These are phyloP conservation scores for Petasospora rhodanensis DNA, from an alignment of 1,139 yeast species.

Conservation along the genomic window DNA sequence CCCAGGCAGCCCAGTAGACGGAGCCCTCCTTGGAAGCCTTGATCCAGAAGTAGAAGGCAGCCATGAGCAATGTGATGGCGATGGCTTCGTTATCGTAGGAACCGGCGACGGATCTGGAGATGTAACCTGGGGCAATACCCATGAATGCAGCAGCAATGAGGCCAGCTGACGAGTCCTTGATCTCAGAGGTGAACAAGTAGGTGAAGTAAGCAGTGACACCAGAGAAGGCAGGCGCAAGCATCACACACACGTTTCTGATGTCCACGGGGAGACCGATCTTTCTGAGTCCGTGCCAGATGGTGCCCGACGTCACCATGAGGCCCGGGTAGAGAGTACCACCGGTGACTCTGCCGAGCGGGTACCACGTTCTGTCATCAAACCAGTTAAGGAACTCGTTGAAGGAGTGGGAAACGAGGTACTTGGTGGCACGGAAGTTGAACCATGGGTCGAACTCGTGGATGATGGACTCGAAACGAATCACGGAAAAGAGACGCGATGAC, in stretches of 20 bases:
- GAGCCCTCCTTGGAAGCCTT: conserved; percentile 90
- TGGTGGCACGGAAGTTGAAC: conserved; percentile 96
- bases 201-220: conserved; percentile 91
- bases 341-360: conserved; percentile 97
- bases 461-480: conserved; percentile 85
- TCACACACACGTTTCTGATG: conserved; percentile 91
- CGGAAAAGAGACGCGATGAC: conserved; percentile 79
- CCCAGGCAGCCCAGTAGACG: conserved; percentile 73
- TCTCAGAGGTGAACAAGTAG: conserved; percentile 83
- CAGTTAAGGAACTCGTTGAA: conserved; percentile 91
- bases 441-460: conserved; percentile 99
- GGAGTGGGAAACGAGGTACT: conserved; percentile 77
- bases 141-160: conserved; percentile 88
- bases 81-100: conserved; percentile 99
- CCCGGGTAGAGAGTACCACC: conserved; percentile 99
- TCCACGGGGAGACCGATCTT: conserved; percentile 78
- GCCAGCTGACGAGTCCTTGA: conserved; percentile 89
- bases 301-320: conserved; percentile 92
- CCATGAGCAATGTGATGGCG: conserved; percentile 93
- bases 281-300: conserved; percentile 73
- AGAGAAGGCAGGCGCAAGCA: conserved; percentile 95
- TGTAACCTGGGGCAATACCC: conserved; percentile 98
- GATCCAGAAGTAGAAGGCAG: conserved; percentile 94
- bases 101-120: conserved; percentile 97
- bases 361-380: conserved; percentile 99